Percentiles rank a stretch among this genome's conserved stretches.
phyloP scores from a whole-genome alignment of 805 yeast species.

The Candida takata region DNA sequence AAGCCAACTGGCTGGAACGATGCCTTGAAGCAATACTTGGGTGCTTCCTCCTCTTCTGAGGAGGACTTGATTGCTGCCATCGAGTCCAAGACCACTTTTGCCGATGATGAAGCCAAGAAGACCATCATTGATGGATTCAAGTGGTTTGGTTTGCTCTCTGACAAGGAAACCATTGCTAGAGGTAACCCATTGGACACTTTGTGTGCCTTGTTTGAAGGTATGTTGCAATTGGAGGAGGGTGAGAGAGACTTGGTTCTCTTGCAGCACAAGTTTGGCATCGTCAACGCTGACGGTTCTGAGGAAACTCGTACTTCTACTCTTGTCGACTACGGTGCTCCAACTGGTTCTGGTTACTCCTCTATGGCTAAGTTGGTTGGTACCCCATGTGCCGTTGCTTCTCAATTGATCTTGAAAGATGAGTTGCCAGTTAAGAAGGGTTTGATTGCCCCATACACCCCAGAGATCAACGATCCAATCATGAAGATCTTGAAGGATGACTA shows the following conservation, averaged over 20 bases:
- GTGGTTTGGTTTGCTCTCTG: constrained; percentile 92
- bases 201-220: constrained; percentile 91
- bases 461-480: constrained; percentile 85
- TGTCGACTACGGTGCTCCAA: constrained; percentile 85
- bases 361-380: constrained; percentile 99
- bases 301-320: constrained; percentile 94
- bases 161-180: constrained; percentile 70
- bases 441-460: constrained; percentile 88
- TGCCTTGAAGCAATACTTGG: constrained; percentile 69
- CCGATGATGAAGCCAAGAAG: constrained; percentile 72
- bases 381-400: constrained; percentile 94
- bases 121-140: constrained; percentile 82
- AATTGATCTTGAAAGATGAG: constrained; percentile 73
- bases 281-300: constrained; percentile 86
- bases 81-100: constrained; percentile 71
- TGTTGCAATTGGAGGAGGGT: constrained; percentile 92
- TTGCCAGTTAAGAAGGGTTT: constrained; percentile 73
- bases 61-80: constrained; percentile 71
- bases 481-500: constrained; percentile 85
- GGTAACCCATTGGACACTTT: constrained; percentile 93
- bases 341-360: constrained; percentile 83
- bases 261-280: constrained; percentile 97
- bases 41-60: constrained; percentile 63
- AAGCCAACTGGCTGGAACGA: constrained; percentile 76
- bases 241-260: constrained; percentile 93